A percentile compares a stretch with the other conserved stretches of the same genome.
Evolutionary conservation across 345 rosid species (phyloP).

Genomic region (Salix brachista): DNA sequence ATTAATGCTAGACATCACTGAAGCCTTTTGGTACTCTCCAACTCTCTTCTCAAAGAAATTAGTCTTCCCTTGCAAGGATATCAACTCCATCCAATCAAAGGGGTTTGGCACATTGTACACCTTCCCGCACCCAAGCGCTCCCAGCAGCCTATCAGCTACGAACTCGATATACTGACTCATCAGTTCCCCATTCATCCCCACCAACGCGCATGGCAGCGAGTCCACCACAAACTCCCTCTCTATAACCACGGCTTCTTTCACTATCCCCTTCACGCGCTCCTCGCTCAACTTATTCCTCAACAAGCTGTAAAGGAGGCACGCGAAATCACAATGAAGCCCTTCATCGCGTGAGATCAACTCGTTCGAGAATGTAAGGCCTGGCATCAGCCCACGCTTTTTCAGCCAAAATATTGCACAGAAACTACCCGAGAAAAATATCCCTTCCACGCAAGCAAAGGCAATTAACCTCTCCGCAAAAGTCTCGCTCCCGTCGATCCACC

Average conservation of each 20-base stretch:
- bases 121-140: constrained; percentile 67
- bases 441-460: constrained; percentile 94
- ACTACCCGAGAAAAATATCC: constrained; percentile 89
- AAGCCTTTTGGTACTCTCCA: constrained; percentile 76
- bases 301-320: constrained; percentile 62
- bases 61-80: constrained; percentile 80
- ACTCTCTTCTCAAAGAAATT: constrained; percentile 85
- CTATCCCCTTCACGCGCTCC: constrained; percentile 64
- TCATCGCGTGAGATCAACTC: constrained; percentile 92
- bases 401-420: constrained; percentile 94
- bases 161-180: constrained; percentile 91
- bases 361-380: constrained; percentile 87
- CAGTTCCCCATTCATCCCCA: constrained; percentile 71
- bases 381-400: constrained; percentile 88
- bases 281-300: constrained; percentile 54
- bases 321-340: constrained; percentile 92
- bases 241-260: constrained; percentile 76
- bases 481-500: constrained; percentile 78
- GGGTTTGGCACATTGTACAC: constrained; percentile 57
- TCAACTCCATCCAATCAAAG: constrained; percentile 93
- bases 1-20: constrained; percentile 65
- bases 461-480: constrained; percentile 69
- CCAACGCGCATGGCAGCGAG: constrained; percentile 83
- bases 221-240: constrained; percentile 94
- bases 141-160: constrained; percentile 72